Evolutionary conservation across 1,284 basidiomycete genomes (phyloP).

Genomic region (Trichosporon coremiiforme): DNA sequence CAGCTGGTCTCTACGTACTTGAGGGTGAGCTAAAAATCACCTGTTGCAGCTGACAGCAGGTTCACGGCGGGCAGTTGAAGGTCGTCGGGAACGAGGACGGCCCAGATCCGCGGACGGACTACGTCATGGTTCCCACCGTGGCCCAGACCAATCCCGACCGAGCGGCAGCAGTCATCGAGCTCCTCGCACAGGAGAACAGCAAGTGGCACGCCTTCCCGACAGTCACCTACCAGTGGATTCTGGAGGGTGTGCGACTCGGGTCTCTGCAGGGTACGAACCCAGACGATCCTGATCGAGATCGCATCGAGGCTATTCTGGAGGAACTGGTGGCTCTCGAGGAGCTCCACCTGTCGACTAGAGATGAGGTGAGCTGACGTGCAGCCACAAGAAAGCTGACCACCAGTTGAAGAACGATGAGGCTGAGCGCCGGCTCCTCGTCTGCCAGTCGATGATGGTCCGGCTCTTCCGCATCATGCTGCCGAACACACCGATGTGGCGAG

Average conservation of each 20-base stretch:
- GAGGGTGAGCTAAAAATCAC: neutral
- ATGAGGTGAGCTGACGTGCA: neutral
- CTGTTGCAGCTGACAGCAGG: neutral
- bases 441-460: slow-evolving; percentile 2
- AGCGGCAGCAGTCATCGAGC: neutral
- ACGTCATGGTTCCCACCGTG: neutral
- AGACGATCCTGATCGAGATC: neutral
- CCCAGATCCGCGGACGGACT: neutral
- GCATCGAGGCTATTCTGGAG: neutral
- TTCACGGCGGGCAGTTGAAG: neutral
- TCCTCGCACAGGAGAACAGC: neutral
- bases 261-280: neutral
- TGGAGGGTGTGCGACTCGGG: neutral
- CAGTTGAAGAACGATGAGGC: neutral
- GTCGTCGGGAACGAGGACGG: neutral
- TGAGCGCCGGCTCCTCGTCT: slow-evolving; percentile 1
- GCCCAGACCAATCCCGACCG: neutral
- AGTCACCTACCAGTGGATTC: neutral
- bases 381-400: neutral
- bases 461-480: slow-evolving; percentile 5
- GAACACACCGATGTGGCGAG: slow-evolving; percentile 1
- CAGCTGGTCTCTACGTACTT: neutral
- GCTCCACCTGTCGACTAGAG: neutral
- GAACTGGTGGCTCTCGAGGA: neutral
- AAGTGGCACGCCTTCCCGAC: neutral